Base-by-base conservation (phyloP, 2,329 filamentous ascomycete genomes). In the Periconia macrospinosa region DNA sequence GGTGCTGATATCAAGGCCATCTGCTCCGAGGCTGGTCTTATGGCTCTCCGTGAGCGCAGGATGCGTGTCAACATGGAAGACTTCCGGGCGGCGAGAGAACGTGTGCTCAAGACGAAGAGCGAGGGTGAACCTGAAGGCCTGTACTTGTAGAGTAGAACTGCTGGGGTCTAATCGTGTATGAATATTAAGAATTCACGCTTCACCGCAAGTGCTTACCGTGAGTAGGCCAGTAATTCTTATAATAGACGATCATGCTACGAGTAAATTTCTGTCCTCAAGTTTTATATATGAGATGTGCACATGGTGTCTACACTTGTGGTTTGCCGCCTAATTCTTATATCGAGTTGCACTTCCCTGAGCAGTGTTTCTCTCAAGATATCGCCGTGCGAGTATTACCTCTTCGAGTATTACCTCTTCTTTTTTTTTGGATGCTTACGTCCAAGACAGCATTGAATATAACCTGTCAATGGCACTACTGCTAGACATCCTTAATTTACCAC, bases 21-120 rank as follows among this genome's bases (percentile, higher is more conserved):
- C 68, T 99, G 94, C 79, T 96, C 92, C 30, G 94, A 99, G 75
- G 93, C 94, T 42, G 94, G 94, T 76, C 80, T 99, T 71, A 86
- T 97, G 85, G 94, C 94, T 18, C 81, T 99, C 59, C 86, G 94
- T 65, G 94, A 99, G 80, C 85, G 94, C 60, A 87, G 94, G 71
- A 99, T 99, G 94, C 87, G 93, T 52, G 94, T 99, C 54, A 93
- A 97, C 77, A 99, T 99, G 94, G 91, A 92, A 8, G 94, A 99
- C 77, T 99, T 99, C 83, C 83, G 94, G 52, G 83, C 91, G 52
- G 94, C 94, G 20, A 85, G 93, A 66, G 94, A 99, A 79, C 87
- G 91, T 62, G 95, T 99, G 58, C 83, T 99, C 75, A 95, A 96
- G 81, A 99, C 95, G 47, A 99, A 99, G 87, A 94, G 89, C 70